A percentile compares a stretch with the other conserved stretches of the same genome.
phyloP scores from a whole-genome alignment of 495 filamentous ascomycete genomes.

The Chaetomium tenue region DNA sequence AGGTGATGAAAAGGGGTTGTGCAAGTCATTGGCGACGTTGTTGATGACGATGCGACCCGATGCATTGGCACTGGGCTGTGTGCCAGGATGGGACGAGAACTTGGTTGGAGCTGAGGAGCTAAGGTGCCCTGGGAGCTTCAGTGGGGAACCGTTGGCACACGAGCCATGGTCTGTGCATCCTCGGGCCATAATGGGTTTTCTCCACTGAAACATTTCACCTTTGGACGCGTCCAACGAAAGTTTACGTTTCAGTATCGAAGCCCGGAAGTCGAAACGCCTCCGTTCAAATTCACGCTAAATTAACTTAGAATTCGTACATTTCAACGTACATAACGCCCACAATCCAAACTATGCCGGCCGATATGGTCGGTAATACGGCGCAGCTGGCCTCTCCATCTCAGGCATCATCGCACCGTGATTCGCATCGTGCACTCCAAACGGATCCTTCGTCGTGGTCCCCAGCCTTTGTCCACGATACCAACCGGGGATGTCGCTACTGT shows the following conservation, averaged over 20 bases:
- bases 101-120: not conserved
- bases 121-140: not conserved
- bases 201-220: no score
- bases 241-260: no score
- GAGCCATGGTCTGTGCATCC: not conserved
- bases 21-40: constrained; percentile 8
- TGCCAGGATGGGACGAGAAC: not conserved
- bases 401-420: not conserved
- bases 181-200: no score
- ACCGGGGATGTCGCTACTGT: constrained; percentile 29
- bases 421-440: not conserved
- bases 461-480: constrained; percentile 36
- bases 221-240: no score
- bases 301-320: no score
- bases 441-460: constrained; percentile 23
- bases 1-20: not conserved
- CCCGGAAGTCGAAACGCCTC: no score
- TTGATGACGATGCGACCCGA: constrained; percentile 5
- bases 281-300: no score
- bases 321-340: not conserved
- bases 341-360: constrained; percentile 12
- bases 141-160: not conserved
- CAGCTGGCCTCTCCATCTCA: constrained; percentile 17
- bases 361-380: constrained; percentile 28
- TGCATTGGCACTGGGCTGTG: constrained; percentile 6